Conservation (phyloP, 1,284 basidiomycete species). For the Boletus sp. region DNA sequence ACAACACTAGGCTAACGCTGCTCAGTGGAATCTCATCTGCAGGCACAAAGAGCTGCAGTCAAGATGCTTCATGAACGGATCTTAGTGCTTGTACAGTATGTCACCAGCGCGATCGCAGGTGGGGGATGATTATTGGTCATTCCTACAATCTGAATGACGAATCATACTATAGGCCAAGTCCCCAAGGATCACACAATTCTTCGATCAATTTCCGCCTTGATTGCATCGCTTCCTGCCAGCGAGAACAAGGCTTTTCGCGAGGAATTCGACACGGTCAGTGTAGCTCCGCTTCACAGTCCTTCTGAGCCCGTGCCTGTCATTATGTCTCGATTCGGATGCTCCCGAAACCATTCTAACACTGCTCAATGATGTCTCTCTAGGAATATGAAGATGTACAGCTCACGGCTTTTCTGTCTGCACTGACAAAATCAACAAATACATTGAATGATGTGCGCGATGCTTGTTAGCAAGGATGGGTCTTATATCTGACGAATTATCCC, state of each 20-base stretch:
- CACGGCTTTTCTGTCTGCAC: constrained; percentile 81
- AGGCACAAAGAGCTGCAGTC: constrained; percentile 91
- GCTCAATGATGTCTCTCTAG: constrained; percentile 40
- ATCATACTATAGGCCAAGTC: constrained; percentile 50
- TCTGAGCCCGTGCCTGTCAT: background rate
- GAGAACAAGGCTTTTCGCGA: constrained; percentile 76
- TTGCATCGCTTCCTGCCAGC: constrained; percentile 84
- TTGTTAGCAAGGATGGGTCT: background rate
- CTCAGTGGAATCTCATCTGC: constrained; percentile 84
- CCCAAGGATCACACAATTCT: constrained; percentile 77
- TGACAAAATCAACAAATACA: constrained; percentile 86
- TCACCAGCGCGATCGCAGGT: constrained; percentile 75
- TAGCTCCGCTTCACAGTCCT: background rate
- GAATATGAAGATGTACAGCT: constrained; percentile 96
- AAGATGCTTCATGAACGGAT: constrained; percentile 96
- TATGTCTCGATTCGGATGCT: background rate
- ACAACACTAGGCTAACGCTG: background rate
- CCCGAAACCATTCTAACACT: background rate
- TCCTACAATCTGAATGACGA: constrained; percentile 1
- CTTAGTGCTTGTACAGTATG: constrained; percentile 77
- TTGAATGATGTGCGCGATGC: constrained; percentile 79
- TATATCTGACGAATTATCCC: constrained; percentile 9
- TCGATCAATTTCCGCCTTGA: constrained; percentile 80
- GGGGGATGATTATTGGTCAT: constrained; percentile 20
- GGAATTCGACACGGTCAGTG: constrained; percentile 80